Percentiles rank a stretch among this genome's conserved stretches.
Evolutionary conservation across 768 basidiomycete genomes (phyloP).

Genomic region (Suillus subluteus): DNA sequence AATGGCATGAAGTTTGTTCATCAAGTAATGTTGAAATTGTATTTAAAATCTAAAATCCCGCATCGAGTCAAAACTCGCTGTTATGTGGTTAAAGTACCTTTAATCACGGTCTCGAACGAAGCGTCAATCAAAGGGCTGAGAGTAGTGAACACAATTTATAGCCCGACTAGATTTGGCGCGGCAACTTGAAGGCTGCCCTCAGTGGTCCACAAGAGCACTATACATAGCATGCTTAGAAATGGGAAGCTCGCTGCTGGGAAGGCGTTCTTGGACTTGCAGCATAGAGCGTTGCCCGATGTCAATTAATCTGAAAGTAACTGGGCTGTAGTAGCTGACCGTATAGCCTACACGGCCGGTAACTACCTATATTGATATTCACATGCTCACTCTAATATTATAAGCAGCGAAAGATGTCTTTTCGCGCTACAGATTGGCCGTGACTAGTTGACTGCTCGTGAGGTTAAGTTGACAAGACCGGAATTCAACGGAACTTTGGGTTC

Average conservation of each 20-base stretch:
- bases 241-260: background rate
- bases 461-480: background rate
- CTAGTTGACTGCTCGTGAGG: background rate
- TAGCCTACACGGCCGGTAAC: background rate
- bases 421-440: background rate
- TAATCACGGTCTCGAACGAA: background rate
- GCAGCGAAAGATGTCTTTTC: background rate
- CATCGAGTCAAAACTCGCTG: background rate
- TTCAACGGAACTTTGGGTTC: background rate
- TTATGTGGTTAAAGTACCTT: background rate
- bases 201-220: background rate
- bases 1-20: slow-evolving; percentile 2
- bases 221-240: background rate
- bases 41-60: background rate
- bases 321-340: background rate
- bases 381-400: background rate
- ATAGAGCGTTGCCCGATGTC: background rate
- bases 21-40: background rate
- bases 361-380: background rate
- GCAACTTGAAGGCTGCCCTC: background rate
- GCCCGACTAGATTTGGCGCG: background rate
- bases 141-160: background rate
- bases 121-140: background rate
- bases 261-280: background rate
- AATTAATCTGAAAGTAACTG: background rate